Evolutionary conservation across 257 asterid species (phyloP), one percentile per base, ranked within the genome.

Genomic region (Fraxinus anomala): DNA sequence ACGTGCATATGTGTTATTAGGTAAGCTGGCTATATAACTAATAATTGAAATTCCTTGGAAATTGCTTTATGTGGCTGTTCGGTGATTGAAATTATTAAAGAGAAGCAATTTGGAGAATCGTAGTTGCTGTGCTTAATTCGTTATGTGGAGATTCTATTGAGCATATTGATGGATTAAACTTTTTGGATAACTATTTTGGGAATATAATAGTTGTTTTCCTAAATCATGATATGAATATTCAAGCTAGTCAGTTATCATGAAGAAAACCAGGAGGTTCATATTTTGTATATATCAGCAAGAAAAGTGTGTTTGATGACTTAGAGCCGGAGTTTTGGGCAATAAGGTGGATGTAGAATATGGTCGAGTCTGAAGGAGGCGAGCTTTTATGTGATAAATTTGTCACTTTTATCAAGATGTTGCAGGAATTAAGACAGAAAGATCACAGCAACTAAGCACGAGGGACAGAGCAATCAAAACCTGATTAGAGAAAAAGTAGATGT

Each of bases 251-350:
- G 67, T 70, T 37, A 37, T 19, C 4, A 69, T 40, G 84, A 70
- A 26, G 70, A 56, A 65, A 81, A 71, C 74, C 42, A 65, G 75
- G 78, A 76, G 80, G 66, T 47, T 19, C 65, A 68, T 66, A 75
- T 70, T 6, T n/a, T 47, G 75, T n/a, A 5, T 36, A 11, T 7
- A 54, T 70, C 72, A 5, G 69, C 79, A 30, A 76, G 56, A 47
- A 72, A 63, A 37, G 65, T 28, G 5, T 66, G 26, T 59, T 47
- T 76, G 72, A 23, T 37, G 78, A 73, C 71, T 30, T 76, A 47
- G 54, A 6, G 23, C 71, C 12, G 6, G 1, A 63, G 33, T 12
- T 7, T 63, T 63, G 69, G 36, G 24, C 24, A 17, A 56, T 56
- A 1, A 56, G 66, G 16, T 39, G 65, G 81, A 12, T 68, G 33